Base-by-base conservation (phyloP, 2,329 filamentous ascomycete species). In the Trichoderma koningiopsis region DNA sequence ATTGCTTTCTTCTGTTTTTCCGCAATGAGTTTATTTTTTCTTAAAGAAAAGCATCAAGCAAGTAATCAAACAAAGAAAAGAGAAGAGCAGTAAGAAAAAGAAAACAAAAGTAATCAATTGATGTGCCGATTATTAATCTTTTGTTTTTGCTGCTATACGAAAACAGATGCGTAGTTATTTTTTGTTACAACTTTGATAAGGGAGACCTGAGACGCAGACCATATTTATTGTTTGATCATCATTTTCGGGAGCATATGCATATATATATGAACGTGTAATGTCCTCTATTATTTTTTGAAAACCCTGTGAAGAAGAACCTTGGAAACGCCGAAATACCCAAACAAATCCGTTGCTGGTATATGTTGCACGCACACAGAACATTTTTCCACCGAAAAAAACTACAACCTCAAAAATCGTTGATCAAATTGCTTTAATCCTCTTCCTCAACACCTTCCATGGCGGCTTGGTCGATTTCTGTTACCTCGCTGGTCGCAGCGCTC, bases 401-500 rank as follows among this genome's bases (percentile, higher is more conserved):
- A 57, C 53, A 47, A 71, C 70, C 72, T 69, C 62, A 11, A 49
- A 49, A 24, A 27, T 29, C 16, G 14, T 27, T 33, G 43, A 7
- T 16, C 40, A 59, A 43, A 43, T 4, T 52, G 27, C 29, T 37
- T 55, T 67, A 67, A 2, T 70, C 69, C 13, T 74, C 72, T 27
- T 72, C 73, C n/a, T 76, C 75, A 33, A 79, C 75, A 2, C 76
- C 79, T n/a, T 81, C 80, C 75, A 83, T 82, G 40, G 79, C 78
- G 60, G 77, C 73, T 24, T 76, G 72, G 68, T 82, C 79, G 33
- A 85, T 81, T 75, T 89, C 86, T 5, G 86, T 91, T 72, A 91
- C 87, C 72, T 88, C 81, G 35, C 83, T 83, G 27, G 78, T 84
- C n/a, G 86, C 84, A 3, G 88, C 82, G 74, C 81, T 87, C 88